Percentiles rank a stretch among this genome's conserved stretches.
Evolutionary conservation across 805 yeast species (phyloP).

Genomic region (Metschnikowia chrysomelidarum): DNA sequence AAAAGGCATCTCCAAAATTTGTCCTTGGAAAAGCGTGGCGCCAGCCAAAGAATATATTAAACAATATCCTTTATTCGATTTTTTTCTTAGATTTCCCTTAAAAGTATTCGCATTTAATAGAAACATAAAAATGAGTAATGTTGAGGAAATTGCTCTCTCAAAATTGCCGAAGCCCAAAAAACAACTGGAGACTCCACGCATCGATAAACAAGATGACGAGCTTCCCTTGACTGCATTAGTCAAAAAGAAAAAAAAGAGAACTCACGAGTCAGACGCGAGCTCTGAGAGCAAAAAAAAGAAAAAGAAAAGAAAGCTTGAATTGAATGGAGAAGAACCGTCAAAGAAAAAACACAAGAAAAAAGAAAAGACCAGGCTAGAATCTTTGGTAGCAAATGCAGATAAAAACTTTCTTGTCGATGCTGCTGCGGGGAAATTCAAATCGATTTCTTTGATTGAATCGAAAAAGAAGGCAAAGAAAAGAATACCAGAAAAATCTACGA

Average conservation of each 20-base stretch:
- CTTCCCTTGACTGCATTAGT: conserved; percentile 6
- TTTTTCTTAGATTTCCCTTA: not conserved
- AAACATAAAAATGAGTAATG: conserved; percentile 28
- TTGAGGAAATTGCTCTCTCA: conserved; percentile 27
- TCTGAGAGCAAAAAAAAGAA: conserved; percentile 4
- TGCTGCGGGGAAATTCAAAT: no score
- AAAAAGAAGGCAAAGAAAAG: no score
- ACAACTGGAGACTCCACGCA: not conserved
- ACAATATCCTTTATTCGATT: not conserved
- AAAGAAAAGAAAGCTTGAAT: conserved; percentile 3
- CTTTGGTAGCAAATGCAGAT: no score
- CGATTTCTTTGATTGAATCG: no score
- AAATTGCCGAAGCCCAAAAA: conserved; percentile 5
- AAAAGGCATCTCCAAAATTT: conserved; percentile 4
- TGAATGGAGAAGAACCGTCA: conserved; percentile 1
- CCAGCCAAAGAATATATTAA: not conserved
- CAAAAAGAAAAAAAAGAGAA: conserved; percentile 5
- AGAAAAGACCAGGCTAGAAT: no score
- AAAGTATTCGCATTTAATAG: no score
- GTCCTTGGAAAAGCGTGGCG: conserved; percentile 1
- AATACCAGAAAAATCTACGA: no score
- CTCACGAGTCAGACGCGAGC: not conserved
- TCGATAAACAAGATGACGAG: conserved; percentile 2
- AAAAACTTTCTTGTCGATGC: no score
- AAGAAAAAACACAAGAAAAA: conserved; percentile 5